Base-by-base conservation (phyloP, 1,139 yeast genomes). In the Magnusiomyces ingens region DNA sequence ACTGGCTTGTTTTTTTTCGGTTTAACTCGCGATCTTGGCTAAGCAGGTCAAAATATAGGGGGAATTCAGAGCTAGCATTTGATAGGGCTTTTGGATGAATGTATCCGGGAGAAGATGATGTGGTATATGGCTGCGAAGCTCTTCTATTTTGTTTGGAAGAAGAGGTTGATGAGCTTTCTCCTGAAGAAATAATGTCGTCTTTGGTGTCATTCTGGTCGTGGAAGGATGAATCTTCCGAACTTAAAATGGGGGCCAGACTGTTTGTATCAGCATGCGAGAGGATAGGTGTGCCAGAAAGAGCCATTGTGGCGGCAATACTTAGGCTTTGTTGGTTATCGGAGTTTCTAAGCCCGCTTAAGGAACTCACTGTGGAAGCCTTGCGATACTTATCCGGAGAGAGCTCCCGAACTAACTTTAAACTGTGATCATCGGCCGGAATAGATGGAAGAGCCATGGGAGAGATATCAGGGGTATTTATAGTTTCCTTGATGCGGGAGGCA, bases 401-500 rank as follows among this genome's bases (percentile, higher is more conserved):
- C 48, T 35, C 51, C 19, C 12, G 53, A 47, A 8, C 18, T 47
- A 15, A 5, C 11, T 19, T 15, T 12, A 37, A 35, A 12, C 18
- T 19, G 29, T 12, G 41, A 35, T 54, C 52, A 13, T 52, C 57
- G 3, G 40, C 46, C 5, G 56, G 55, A 15, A 44, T 17, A 10
- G 53, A 32, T n/a, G 56, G 55, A 15, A 44, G 18, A 10, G 53
- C 38, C 15, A 48, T 3, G 21, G 58, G 58, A 2, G 58, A 49
- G 3, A 40, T 48, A 19, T 55, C 54, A n/a, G 45, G 41, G 5
- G 58, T 48, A 32, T 49, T 50, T 8, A 58, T 26, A 15, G 55
- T 51, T 35, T 56, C 60, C 8, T 57, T 19, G 17, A 58, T 57
- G 38, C 50, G 53, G 8, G 57, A 55, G 8, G 54, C 43, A 36